Conservation (phyloP, 106 monocot species). For the Chionographis japonica region DNA sequence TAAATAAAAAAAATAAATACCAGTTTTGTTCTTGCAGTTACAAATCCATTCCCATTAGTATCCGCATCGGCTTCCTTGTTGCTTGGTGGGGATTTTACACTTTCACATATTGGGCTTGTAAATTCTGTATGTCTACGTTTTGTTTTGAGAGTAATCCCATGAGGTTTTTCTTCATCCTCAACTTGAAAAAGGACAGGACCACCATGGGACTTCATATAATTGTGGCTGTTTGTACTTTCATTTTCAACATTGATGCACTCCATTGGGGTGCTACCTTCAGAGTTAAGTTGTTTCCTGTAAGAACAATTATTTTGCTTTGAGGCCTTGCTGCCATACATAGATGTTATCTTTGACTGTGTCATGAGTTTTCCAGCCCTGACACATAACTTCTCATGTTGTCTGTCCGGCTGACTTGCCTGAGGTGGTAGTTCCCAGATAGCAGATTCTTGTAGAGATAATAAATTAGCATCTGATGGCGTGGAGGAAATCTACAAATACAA, state of each 20-base stretch:
- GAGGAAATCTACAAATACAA: constrained; percentile 16
- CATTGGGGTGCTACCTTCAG: constrained; percentile 15
- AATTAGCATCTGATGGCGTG: constrained; percentile 10
- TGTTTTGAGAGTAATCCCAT: constrained; percentile 22
- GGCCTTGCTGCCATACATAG: constrained; percentile 42
- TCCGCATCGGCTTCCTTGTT: constrained; percentile 56
- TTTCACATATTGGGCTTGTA: constrained; percentile 86
- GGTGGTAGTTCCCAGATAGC: constrained; percentile 14
- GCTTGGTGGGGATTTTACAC: constrained; percentile 40
- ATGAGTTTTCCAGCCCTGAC: constrained; percentile 37
- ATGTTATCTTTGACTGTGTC: constrained; percentile 66
- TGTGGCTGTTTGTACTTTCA: constrained; percentile 8
- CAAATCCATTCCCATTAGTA: constrained; percentile 46
- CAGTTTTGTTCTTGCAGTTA: constrained; percentile 86
- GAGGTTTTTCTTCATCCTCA: constrained; percentile 51
- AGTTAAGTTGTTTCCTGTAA: constrained; percentile 29
- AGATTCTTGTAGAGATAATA: constrained; percentile 11
- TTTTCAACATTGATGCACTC: constrained; percentile 48
- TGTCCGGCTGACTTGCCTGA: constrained; percentile 16
- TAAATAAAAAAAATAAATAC: constrained; percentile 24
- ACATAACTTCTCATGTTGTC: constrained; percentile 42
- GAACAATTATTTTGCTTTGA: constrained; percentile 24
- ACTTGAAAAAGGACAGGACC: constrained; percentile 10
- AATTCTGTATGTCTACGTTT: constrained; percentile 67
- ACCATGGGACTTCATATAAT: constrained; percentile 7